phyloP scores from a whole-genome alignment of 441 rosid species.

The Dalechampia spathulata region DNA sequence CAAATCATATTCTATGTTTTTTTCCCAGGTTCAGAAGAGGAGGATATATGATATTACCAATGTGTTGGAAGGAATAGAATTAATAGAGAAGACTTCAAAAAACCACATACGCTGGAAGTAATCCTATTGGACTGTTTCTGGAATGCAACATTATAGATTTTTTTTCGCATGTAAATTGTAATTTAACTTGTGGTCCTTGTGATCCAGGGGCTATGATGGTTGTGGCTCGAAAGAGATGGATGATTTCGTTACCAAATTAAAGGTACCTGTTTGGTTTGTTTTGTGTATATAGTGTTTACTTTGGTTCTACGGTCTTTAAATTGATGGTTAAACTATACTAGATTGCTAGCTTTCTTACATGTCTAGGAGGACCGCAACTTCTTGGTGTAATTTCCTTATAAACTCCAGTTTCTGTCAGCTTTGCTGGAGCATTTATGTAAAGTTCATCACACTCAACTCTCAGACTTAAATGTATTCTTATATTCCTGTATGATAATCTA shows the following conservation, averaged over 20 bases:
- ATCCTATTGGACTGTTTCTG: constrained; percentile 16
- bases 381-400: not conserved
- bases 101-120: constrained; percentile 82
- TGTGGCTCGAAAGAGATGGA: constrained; percentile 38
- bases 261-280: constrained; percentile 31
- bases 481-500: not conserved
- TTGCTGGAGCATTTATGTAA: not conserved
- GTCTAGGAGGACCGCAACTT: not conserved
- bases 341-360: not conserved
- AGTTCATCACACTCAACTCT: not conserved
- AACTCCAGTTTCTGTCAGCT: not conserved
- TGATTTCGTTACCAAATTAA: constrained; percentile 34
- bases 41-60: constrained; percentile 90
- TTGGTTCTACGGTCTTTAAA: not conserved
- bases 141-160: not conserved
- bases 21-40: constrained; percentile 76
- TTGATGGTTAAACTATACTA: not conserved
- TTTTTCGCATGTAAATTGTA: not conserved
- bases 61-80: constrained; percentile 77
- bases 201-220: constrained; percentile 51
- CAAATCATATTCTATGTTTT: no score
- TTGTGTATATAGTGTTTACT: not conserved
- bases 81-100: constrained; percentile 86
- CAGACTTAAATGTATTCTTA: not conserved
- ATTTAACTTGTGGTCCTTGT: constrained; percentile 18